These are phyloP conservation scores for Kitagawia praeruptora DNA, from an alignment of 129 eudicot species.

Conservation along the genomic window DNA sequence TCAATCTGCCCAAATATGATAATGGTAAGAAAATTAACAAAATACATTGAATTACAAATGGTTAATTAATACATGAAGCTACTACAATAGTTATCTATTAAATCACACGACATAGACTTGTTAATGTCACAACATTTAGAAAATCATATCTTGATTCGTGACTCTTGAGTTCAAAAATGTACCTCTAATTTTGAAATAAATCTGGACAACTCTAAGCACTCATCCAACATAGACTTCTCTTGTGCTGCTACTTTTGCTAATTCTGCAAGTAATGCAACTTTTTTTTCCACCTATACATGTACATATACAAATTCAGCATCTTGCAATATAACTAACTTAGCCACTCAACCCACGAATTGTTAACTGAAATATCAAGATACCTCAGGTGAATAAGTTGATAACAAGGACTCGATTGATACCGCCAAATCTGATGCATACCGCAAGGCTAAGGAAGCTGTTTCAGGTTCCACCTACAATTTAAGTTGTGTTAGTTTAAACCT, in stretches of 20 bases:
- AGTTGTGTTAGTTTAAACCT: background rate
- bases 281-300: slow-evolving; percentile 36
- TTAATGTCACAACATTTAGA: background rate
- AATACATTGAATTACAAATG: background rate
- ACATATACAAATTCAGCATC: background rate
- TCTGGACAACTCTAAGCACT: slow-evolving; percentile 53
- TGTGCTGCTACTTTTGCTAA: slow-evolving; percentile 49
- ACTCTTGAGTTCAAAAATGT: background rate
- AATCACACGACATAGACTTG: background rate
- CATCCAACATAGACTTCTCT: slow-evolving; percentile 67
- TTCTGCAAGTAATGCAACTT: slow-evolving; percentile 34
- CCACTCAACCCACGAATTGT: background rate
- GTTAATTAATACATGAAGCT: background rate
- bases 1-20: slow-evolving; percentile 27
- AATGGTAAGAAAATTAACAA: background rate
- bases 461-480: slow-evolving; percentile 40
- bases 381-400: slow-evolving; percentile 26
- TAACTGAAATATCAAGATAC: slow-evolving; percentile 18
- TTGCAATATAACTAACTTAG: background rate
- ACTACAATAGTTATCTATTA: background rate
- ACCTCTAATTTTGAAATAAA: slow-evolving; percentile 56
- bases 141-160: background rate
- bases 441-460: slow-evolving; percentile 27
- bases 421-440: slow-evolving; percentile 50
- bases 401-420: slow-evolving; percentile 23